Evolutionary conservation across 1,284 basidiomycete genomes (phyloP), one percentile per base, ranked within the genome.

Genomic region (Tetrapyrgos nigripes): DNA sequence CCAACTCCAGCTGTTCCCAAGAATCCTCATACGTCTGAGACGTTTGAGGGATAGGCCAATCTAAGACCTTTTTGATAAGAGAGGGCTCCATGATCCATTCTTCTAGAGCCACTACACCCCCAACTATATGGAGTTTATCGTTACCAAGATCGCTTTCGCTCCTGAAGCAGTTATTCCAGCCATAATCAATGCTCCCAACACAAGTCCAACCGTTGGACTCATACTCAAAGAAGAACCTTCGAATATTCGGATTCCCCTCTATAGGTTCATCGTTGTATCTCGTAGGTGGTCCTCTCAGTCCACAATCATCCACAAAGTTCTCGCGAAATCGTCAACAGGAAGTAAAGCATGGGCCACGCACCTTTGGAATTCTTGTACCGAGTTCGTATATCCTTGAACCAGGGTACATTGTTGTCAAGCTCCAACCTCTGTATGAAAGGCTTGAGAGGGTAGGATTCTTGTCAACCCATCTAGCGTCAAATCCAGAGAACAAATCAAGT

Each of bases 1-100:
- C 65, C 65, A 3, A 69, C 66, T 0, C 76, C 73, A 0, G 66
- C 66, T 0, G 66, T 61, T 1, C 75, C 74, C 3, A 79, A 57
- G 44, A 79, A 79, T 4, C 66, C 66, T 0, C 70, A 62, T 1
- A 79, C 67, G 40, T 78, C 70, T 0, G 70, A 58, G 1, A 73
- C 55, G n/a, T 54, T 64, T 47, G 29, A 13, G 66, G 69, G 1
- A 58, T 11, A 1, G 65, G 68, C 76, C 77, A 79, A 3, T 72
- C 65, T 0, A 67, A 19, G 1, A 78, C 61, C 28, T 74, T 72
- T 26, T 66, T 54, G 1, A 70, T 64, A 0, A 74, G 40, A 0
- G 62, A 62, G 14, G 68, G 67, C 1, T 65, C 62, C 0, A 75
- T 53, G 10, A 68, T 69, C 72, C 71, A 73, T 1, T 74, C 17